Base-by-base conservation (phyloP, 441 rosid species). In the Raphanus hybrid region DNA sequence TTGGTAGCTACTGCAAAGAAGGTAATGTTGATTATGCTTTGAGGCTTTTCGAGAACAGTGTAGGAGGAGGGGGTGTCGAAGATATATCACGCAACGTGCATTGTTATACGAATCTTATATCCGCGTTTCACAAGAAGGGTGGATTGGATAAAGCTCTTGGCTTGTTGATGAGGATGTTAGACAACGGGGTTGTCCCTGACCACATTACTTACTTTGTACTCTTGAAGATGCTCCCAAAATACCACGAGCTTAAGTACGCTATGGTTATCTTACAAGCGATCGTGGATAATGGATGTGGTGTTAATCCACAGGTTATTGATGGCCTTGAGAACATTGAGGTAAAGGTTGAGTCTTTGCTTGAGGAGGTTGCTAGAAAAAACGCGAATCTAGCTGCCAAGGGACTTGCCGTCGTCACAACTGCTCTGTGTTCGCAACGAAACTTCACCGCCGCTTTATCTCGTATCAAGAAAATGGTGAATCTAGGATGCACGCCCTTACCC, bases 131-230 rank as follows among this genome's bases (percentile, higher is more conserved):
- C 75, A 87, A 87, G 82, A 82, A 85, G 67, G 85, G 86, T 0
- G 85, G 81, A 58, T 34, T 82, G 15, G 61, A 20, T 29, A 85
- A 88, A 81, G 88, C 77, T 52, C 81, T 73, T 69, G 85, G 84
- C 65, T 70, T 87, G 79, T 83, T 70, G 77, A 81, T 72, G 80
- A 80, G 45, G 26, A 86, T 91, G 92, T 77, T 85, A 80, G 83
- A 76, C 20, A 70, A 55, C 6, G 84, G 83, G 64, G 79, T 90
- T 76, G 82, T 84, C 57, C 97, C 94, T 0, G 97, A 91, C 71
- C 90, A 85, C 75, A 60, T 91, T 61, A 69, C 88, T 35, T 89
- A 82, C 76, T 86, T 87, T 81, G 75, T 79, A 32, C 84, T 85
- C 64, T 81, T 84, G 81, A 89, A 84, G 86, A 87, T 81, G 85